A percentile compares a stretch with the other conserved stretches of the same genome.
Conservation (phyloP, 805 yeast species). For the Dipodascopsis tothii region DNA sequence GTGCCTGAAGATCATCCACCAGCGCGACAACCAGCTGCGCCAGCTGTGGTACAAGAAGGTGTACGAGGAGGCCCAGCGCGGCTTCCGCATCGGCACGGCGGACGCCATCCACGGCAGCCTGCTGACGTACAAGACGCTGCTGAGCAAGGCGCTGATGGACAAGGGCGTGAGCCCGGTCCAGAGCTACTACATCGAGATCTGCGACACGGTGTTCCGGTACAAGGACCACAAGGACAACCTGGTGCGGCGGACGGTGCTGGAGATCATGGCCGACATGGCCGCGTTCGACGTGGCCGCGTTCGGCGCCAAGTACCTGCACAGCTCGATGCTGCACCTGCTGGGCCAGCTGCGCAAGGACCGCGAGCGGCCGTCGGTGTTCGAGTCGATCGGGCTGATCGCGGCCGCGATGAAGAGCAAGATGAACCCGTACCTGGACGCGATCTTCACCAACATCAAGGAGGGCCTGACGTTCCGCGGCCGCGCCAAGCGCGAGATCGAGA, state of each 20-base stretch:
- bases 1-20: slow-evolving; percentile 70
- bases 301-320: slow-evolving; percentile 72
- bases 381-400: slow-evolving; percentile 79
- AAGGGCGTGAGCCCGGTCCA: slow-evolving; percentile 34
- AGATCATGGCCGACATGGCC: slow-evolving; percentile 75
- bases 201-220: slow-evolving; percentile 62
- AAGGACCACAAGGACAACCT: slow-evolving; percentile 70
- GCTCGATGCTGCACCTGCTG: slow-evolving; percentile 67
- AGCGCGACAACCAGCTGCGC: slow-evolving; percentile 64
- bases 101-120: slow-evolving; percentile 85
- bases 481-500: slow-evolving; percentile 63
- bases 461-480: slow-evolving; percentile 58
- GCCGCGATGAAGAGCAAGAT: slow-evolving; percentile 70
- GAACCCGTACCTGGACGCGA: slow-evolving; percentile 79
- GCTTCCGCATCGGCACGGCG: slow-evolving; percentile 41
- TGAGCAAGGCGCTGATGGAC: slow-evolving; percentile 63
- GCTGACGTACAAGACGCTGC: slow-evolving; percentile 70
- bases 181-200: slow-evolving; percentile 65
- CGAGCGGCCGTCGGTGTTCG: slow-evolving; percentile 69
- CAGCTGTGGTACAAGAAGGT: slow-evolving; percentile 69
- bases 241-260: slow-evolving; percentile 77
- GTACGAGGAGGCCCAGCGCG: slow-evolving; percentile 58
- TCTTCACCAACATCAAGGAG: slow-evolving; percentile 75
- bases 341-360: slow-evolving; percentile 67
- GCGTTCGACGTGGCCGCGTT: slow-evolving; percentile 66